A percentile compares a stretch with the other conserved stretches of the same genome.
phyloP scores from a whole-genome alignment of 495 filamentous ascomycete genomes.

The Penicillium waksmanii region DNA sequence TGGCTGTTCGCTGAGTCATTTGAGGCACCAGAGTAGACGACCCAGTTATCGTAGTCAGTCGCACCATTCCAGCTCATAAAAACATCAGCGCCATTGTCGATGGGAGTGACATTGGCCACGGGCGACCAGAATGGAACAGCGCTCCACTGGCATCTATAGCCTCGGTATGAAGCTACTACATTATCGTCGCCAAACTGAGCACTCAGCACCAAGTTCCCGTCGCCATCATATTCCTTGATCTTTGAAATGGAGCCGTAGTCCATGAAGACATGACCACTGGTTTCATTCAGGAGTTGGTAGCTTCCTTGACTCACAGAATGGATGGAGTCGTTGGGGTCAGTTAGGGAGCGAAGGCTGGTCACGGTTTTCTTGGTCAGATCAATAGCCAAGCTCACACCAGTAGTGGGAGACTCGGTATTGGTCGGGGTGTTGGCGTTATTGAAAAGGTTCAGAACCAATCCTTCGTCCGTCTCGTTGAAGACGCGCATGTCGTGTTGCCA shows the following conservation, averaged over 20 bases:
- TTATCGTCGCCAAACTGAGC: conserved; percentile 44
- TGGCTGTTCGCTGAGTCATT: conserved; percentile 23
- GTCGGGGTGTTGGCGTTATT: conserved; percentile 42
- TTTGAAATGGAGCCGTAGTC: conserved; percentile 54
- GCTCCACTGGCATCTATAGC: conserved; percentile 45
- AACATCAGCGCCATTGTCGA: conserved; percentile 19
- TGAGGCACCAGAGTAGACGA: conserved; percentile 31
- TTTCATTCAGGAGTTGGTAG: conserved; percentile 42
- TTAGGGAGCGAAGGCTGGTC: conserved; percentile 36
- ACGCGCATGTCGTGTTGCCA: conserved; percentile 50
- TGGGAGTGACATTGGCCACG: conserved; percentile 27
- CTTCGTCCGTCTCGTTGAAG: conserved; percentile 38
- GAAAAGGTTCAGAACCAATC: conserved; percentile 34
- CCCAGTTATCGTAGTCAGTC: conserved; percentile 46
- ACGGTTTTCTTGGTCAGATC: conserved; percentile 46
- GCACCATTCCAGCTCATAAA: conserved; percentile 50
- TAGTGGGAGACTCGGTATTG: conserved; percentile 33
- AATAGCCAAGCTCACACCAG: conserved; percentile 43
- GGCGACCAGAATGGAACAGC: conserved; percentile 44
- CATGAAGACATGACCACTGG: conserved; percentile 46
- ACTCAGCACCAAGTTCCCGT: conserved; percentile 37
- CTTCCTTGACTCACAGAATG: conserved; percentile 52
- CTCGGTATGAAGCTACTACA: conserved; percentile 45
- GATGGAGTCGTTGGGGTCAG: conserved; percentile 39
- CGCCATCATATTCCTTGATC: conserved; percentile 50